phyloP scores from a whole-genome alignment of 2,329 filamentous ascomycete species.

The Colletotrichum gloeosporioides region DNA sequence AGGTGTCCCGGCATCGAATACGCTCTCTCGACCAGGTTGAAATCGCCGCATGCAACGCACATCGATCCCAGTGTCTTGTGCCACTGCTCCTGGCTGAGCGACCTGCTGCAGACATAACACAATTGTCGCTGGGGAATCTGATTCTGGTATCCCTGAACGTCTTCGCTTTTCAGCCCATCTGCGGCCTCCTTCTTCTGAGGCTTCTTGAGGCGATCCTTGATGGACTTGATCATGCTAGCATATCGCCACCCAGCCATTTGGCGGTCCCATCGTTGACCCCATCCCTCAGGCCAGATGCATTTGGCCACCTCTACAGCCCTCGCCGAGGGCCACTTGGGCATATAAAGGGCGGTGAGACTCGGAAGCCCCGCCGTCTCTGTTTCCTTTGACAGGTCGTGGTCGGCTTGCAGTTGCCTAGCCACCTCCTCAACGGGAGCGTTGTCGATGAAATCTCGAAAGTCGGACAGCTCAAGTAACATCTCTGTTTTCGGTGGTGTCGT shows the following conservation, averaged over 20 bases:
- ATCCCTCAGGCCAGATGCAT: not conserved
- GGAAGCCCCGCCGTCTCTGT: not conserved
- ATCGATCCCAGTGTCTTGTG: slow-evolving; percentile 30
- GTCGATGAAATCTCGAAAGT: not conserved
- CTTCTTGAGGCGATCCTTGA: not conserved
- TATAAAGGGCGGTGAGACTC: not conserved
- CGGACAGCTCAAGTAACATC: not conserved
- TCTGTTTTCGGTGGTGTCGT: not conserved
- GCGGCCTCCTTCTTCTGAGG: not conserved
- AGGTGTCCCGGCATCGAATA: slow-evolving; percentile 15
- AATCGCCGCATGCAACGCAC: slow-evolving; percentile 37
- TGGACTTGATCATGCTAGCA: not conserved
- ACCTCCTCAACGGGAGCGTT: not conserved
- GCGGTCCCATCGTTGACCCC: not conserved
- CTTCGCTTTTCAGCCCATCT: not conserved
- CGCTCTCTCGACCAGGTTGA: slow-evolving; percentile 34
- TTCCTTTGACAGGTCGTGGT: not conserved
- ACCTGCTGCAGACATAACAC: not conserved
- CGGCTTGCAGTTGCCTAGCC: not conserved
- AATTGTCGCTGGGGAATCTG: not conserved
- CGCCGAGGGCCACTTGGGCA: not conserved
- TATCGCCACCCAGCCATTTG: not conserved
- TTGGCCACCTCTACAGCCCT: not conserved
- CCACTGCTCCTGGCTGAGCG: not conserved
- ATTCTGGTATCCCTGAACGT: not conserved